Evolutionary conservation across 108 stramenopile genomes (phyloP).

Genomic region (Fragilariopsis cylindrus): DNA sequence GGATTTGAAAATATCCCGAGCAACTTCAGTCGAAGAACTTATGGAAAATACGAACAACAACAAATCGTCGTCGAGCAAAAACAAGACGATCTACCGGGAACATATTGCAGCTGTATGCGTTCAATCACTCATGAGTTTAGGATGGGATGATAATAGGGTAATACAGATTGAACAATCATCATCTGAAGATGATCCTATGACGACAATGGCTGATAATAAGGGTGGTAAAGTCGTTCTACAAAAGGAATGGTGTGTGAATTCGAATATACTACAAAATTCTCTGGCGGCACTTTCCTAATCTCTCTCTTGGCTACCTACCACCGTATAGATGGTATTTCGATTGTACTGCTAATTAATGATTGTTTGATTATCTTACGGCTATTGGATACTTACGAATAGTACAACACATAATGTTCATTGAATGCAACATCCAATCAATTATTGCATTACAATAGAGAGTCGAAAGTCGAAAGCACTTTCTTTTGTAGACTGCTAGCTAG

Average conservation of each 20-base stretch:
- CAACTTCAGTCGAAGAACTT: not conserved
- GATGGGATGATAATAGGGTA: slow-evolving; percentile 57
- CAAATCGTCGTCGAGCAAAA: not conserved
- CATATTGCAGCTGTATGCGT: slow-evolving; percentile 71
- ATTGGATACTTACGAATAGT: too few relatives aligned
- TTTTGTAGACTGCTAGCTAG: too few relatives aligned
- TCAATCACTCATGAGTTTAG: slow-evolving; percentile 61
- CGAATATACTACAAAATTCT: slow-evolving; percentile 1
- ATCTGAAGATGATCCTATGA: not conserved
- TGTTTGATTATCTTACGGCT: too few relatives aligned
- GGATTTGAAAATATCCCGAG: slow-evolving; percentile 28
- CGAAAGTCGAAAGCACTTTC: too few relatives aligned
- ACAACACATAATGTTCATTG: not conserved
- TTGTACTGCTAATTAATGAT: too few relatives aligned
- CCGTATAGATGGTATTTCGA: too few relatives aligned
- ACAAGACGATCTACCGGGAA: slow-evolving; percentile 44
- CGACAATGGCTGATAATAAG: not conserved
- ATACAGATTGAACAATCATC: slow-evolving; percentile 6
- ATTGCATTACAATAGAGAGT: not conserved
- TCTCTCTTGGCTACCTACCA: not conserved
- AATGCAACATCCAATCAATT: not conserved
- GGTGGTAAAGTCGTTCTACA: not conserved
- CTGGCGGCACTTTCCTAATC: slow-evolving; percentile 5
- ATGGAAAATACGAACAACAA: too few relatives aligned
- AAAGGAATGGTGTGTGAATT: slow-evolving; percentile 51